phyloP scores from a whole-genome alignment of 179 eudicot species.

The Pouteria campechiana region DNA sequence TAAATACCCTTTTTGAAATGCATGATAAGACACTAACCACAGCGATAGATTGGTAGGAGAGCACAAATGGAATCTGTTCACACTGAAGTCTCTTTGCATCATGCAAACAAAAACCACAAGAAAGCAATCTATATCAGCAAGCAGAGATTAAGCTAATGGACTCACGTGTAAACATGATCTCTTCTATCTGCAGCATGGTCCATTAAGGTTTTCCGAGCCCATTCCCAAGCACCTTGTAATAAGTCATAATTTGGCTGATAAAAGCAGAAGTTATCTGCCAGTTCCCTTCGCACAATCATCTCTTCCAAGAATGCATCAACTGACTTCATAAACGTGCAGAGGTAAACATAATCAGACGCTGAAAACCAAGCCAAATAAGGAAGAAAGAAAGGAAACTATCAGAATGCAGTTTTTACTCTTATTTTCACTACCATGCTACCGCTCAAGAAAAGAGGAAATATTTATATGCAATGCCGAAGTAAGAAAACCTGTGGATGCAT shows the following conservation, averaged over 20 bases:
- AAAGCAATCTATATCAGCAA: not conserved
- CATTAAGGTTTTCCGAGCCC: slow-evolving; percentile 88
- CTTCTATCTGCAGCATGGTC: slow-evolving; percentile 90
- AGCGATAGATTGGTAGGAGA: no score
- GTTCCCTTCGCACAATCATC: slow-evolving; percentile 85
- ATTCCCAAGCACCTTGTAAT: slow-evolving; percentile 90
- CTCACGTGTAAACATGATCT: slow-evolving; percentile 81
- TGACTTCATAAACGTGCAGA: slow-evolving; percentile 37
- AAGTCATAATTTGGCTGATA: slow-evolving; percentile 94
- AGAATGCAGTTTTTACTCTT: no score
- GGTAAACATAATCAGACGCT: not conserved
- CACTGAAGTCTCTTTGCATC: no score
- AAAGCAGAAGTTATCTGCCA: slow-evolving; percentile 88
- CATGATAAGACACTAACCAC: no score
- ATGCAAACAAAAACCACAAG: not conserved
- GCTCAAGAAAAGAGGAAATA: no score
- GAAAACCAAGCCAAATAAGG: not conserved
- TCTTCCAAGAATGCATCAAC: slow-evolving; percentile 92
- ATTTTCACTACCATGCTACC: no score
- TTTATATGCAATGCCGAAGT: not conserved
- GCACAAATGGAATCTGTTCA: no score
- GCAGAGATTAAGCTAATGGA: slow-evolving; percentile 6
- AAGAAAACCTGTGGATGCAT: slow-evolving; percentile 60
- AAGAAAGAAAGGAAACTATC: not conserved
- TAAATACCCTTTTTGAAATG: no score